phyloP scores from a whole-genome alignment of 768 basidiomycete genomes.

The Lanmaoa rubissima region DNA sequence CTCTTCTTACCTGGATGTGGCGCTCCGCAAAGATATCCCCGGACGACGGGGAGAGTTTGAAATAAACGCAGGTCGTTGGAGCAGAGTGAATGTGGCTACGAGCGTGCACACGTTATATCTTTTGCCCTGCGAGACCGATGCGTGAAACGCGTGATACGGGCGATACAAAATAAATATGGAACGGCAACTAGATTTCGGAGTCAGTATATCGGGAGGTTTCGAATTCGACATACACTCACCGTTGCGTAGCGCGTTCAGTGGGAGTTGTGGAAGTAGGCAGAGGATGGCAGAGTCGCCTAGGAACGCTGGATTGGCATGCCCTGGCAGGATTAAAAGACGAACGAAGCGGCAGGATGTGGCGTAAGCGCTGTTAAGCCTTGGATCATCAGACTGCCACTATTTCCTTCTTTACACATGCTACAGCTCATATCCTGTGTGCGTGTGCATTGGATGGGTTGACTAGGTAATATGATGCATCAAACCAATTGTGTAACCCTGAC shows the following conservation, averaged over 20 bases:
- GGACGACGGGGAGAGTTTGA: not conserved
- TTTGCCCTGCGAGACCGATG: not conserved
- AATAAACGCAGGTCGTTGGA: not conserved
- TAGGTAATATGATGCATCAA: not conserved
- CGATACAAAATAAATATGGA: not conserved
- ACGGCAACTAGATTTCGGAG: not conserved
- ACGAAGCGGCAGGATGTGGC: not conserved
- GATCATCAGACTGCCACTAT: not conserved
- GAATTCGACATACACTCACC: not conserved
- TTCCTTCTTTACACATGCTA: not conserved
- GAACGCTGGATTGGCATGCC: not conserved
- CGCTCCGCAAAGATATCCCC: not conserved
- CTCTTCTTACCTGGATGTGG: constrained; percentile 7
- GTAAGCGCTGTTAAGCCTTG: not conserved
- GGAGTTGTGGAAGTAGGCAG: not conserved
- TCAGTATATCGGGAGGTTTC: not conserved
- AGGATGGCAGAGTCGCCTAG: not conserved
- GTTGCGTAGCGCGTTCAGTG: not conserved
- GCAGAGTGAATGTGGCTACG: not conserved
- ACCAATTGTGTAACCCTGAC: not conserved
- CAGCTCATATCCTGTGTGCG: too few relatives aligned
- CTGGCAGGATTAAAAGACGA: not conserved
- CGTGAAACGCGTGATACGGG: not conserved
- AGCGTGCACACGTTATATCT: not conserved
- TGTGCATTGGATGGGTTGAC: not conserved